Evolutionary conservation across 192 early-diverging fungal species (phyloP).

Genomic region (Linnemannia exigua): DNA sequence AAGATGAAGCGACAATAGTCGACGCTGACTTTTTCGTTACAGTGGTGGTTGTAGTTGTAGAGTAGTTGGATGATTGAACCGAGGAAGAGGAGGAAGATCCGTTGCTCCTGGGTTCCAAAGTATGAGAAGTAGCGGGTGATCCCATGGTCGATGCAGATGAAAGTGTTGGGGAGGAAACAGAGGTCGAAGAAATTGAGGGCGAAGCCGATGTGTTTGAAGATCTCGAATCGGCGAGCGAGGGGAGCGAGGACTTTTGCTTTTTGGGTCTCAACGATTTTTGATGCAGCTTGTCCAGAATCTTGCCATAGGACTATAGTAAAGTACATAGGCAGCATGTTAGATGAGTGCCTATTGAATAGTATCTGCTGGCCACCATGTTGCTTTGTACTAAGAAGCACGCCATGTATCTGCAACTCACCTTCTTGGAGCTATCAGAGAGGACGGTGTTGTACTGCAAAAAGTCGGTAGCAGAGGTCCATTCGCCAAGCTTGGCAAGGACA

Average conservation of each 20-base stretch:
- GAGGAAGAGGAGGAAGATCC: not conserved
- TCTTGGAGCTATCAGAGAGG: slow-evolving; percentile 48
- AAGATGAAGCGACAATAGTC: not conserved
- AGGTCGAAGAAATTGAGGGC: slow-evolving; percentile 26
- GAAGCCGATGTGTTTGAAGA: slow-evolving; percentile 15
- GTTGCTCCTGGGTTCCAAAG: slow-evolving; percentile 3
- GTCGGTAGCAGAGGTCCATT: slow-evolving; percentile 52
- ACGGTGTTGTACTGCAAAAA: slow-evolving; percentile 56
- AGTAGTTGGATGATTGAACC: not conserved
- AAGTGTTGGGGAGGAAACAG: slow-evolving; percentile 36
- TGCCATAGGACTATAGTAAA: slow-evolving; percentile 27
- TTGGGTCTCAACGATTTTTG: slow-evolving; percentile 50
- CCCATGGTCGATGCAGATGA: slow-evolving; percentile 30
- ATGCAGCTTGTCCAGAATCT: slow-evolving; percentile 43
- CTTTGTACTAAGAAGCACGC: not conserved
- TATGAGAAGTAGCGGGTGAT: slow-evolving; percentile 7
- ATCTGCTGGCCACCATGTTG: not conserved
- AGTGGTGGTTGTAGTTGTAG: not conserved
- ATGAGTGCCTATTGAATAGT: not conserved
- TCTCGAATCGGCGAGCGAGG: not conserved
- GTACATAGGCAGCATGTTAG: not conserved
- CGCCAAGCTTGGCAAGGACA: slow-evolving; percentile 56
- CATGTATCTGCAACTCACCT: slow-evolving; percentile 31
- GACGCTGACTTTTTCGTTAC: not conserved
- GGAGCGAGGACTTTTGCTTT: not conserved